Evolutionary conservation across 345 rosid genomes (phyloP), one percentile per base, ranked within the genome.

Genomic region (Hibiscus tridactylites): DNA sequence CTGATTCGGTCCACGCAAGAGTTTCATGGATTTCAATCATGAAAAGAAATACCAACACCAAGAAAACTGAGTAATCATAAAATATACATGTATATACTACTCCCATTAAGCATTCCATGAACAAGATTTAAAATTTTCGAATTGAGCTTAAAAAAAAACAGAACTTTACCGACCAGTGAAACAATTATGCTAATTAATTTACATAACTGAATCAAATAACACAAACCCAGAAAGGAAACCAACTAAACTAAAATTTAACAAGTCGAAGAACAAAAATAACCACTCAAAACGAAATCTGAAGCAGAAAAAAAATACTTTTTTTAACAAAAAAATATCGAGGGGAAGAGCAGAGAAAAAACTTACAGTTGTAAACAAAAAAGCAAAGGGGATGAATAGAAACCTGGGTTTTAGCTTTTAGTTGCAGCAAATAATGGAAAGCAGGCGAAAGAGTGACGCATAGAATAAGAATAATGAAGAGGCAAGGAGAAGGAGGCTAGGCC

Each of bases 241-340:
- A 59, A 9, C 6, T 16, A 73, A 35, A 33, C 52, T 19, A 7
- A 63, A 73, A 52, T 5, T 64, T 21, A 1, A n/a, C 24, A 52
- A 5, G 61, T 26, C 0, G 28, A 37, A 37, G 17, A 54, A 9
- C 16, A 13, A 37, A 39, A 52, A 56, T 8, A 64, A 64, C 46
- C 69, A 31, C 53, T 53, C 61, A 73, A 31, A 73, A 64, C 12
- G 57, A 65, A 73, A 73, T 65, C 76, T 73, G 71, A 65, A 65
- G 61, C 76, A 54, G 64, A 63, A n/a, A 56, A 19, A 54, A 37
- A 17, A 72, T 19, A 61, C 4, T 47, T 61, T 49, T 1, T 49
- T 58, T 58, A 54, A 65, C 39, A 62, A 13, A 16, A 16, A 65
- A 16, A 9, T 59, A 61, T 49, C 60, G 59, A 29, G 6, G 58